Base-by-base conservation (phyloP, 257 asterid genomes). In the Solanum pimpinellifolium region DNA sequence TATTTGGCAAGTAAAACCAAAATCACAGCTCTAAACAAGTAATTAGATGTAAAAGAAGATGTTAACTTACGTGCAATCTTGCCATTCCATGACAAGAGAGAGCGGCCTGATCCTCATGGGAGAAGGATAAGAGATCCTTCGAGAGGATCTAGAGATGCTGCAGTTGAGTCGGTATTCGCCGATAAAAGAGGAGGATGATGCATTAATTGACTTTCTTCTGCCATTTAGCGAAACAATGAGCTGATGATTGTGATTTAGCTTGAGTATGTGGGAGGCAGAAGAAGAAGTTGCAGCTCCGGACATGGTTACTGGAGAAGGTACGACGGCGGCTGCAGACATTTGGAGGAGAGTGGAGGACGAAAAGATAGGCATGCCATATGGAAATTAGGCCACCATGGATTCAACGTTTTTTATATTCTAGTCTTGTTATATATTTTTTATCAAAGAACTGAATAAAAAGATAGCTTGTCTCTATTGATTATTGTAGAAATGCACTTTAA, bases 81-180 rank as follows among this genome's bases (percentile, higher is more conserved):
- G 99, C 98, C 98, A 96, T 89, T 93, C 89, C 99, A 95, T 96
- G 87, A 91, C 91, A 39, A 95, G 92, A 59, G 93, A 89, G 86
- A 88, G 83, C 46, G 91, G 89, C 29, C 87, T 91, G 88, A 33
- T 74, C 46, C 27, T 35, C 9, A 72, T 9, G 46, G 29, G 14
- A 72, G 80, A 35, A 73, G 81, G 87, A 89, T 66, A 89, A 78
- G 88, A 87, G 83, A 46, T 86, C 83, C 83, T 87, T 74, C 70
- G 77, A 70, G 35, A 86, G 56, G 83, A 87, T 42, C 88, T 88
- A 39, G 89, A 92, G 87, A 86, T 52, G 84, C 65, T 37, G 68
- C 86, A 72, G 83, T 35, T 23, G 86, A 83, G 23, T 77, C 84
- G 87, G 78, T 69, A 47, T 47, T 77, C 69, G 90, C 82, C 69